Conservation (phyloP, 495 filamentous ascomycete species). For the Penicillium tannophilum region DNA sequence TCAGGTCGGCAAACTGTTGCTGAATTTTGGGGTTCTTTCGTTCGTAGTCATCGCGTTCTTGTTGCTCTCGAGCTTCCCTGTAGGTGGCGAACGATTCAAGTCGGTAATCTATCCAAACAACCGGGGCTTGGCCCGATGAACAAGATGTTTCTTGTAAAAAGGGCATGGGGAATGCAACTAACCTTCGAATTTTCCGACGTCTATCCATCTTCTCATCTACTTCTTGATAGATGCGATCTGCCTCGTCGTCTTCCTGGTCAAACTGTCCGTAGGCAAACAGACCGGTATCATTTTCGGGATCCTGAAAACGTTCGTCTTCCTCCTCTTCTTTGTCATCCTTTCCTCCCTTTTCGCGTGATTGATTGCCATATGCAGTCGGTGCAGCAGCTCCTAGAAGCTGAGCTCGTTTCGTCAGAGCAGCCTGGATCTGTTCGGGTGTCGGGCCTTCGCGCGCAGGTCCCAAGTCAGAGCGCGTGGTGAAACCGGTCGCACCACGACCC, state of each 20-base stretch:
- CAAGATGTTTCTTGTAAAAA: slow-evolving; percentile 52
- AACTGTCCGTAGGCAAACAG: slow-evolving; percentile 92
- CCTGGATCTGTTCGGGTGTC: slow-evolving; percentile 97
- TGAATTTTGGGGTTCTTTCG: slow-evolving; percentile 97
- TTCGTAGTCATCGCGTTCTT: slow-evolving; percentile 93
- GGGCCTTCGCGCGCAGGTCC: slow-evolving; percentile 96
- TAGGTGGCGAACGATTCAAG: slow-evolving; percentile 62
- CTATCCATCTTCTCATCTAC: slow-evolving; percentile 97
- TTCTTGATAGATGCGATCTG: slow-evolving; percentile 90
- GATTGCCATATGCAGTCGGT: slow-evolving; percentile 74
- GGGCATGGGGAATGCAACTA: slow-evolving; percentile 51
- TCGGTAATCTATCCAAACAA: slow-evolving; percentile 86
- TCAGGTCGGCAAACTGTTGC: slow-evolving; percentile 96
- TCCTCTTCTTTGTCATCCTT: slow-evolving; percentile 69
- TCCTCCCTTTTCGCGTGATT: slow-evolving; percentile 64
- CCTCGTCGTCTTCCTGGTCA: slow-evolving; percentile 96
- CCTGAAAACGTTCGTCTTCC: slow-evolving; percentile 86
- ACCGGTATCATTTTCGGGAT: slow-evolving; percentile 96
- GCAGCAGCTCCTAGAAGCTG: slow-evolving; percentile 80
- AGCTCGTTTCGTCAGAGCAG: slow-evolving; percentile 89
- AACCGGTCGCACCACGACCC: slow-evolving; percentile 95
- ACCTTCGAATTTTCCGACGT: slow-evolving; percentile 86
- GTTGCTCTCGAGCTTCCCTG: slow-evolving; percentile 93
- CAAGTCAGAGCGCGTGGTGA: slow-evolving; percentile 95
- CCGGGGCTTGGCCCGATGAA: slow-evolving; percentile 64